phyloP scores from a whole-genome alignment of 2,329 filamentous ascomycete genomes.

The Diaporthe sp. region DNA sequence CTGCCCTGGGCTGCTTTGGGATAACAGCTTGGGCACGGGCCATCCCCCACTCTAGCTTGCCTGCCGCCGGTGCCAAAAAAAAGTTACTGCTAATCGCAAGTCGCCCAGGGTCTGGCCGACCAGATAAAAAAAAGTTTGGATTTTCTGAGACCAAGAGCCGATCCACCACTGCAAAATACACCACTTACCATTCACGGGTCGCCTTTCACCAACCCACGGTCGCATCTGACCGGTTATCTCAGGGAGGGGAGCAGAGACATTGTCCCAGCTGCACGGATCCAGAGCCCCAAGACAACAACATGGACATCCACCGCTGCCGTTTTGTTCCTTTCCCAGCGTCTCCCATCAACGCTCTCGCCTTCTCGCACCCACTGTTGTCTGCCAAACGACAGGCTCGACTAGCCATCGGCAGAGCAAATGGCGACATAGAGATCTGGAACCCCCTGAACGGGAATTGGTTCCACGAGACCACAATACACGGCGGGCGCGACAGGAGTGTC shows the following conservation, averaged over 20 bases:
- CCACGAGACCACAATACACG: conserved; percentile 88
- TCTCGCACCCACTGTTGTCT: conserved; percentile 79
- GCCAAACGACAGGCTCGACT: conserved; percentile 72
- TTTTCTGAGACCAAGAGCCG: neutral
- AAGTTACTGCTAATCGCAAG: conserved; percentile 3
- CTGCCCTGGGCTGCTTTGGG: neutral
- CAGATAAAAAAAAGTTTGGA: conserved; percentile 43
- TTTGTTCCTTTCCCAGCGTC: conserved; percentile 94
- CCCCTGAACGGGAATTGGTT: conserved; percentile 86
- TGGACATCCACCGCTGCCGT: conserved; percentile 98
- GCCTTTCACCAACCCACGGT: conserved; percentile 29
- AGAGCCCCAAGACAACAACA: conserved; percentile 54
- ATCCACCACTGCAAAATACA: conserved; percentile 1
- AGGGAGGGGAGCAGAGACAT: conserved; percentile 37
- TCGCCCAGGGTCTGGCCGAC: conserved; percentile 16
- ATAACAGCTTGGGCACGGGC: conserved; percentile 12
- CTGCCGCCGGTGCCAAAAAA: conserved; percentile 9
- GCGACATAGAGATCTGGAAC: conserved; percentile 98
- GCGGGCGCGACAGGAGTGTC: conserved; percentile 87
- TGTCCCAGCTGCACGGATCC: conserved; percentile 25
- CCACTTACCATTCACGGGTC: conserved; percentile 25
- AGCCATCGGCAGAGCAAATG: conserved; percentile 92
- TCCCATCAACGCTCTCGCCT: conserved; percentile 94
- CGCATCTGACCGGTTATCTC: conserved; percentile 21
- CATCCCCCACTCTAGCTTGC: neutral